A percentile compares a stretch with the other conserved stretches of the same genome.
phyloP scores from a whole-genome alignment of 495 filamentous ascomycete genomes.

The Talaromyces adpressus region DNA sequence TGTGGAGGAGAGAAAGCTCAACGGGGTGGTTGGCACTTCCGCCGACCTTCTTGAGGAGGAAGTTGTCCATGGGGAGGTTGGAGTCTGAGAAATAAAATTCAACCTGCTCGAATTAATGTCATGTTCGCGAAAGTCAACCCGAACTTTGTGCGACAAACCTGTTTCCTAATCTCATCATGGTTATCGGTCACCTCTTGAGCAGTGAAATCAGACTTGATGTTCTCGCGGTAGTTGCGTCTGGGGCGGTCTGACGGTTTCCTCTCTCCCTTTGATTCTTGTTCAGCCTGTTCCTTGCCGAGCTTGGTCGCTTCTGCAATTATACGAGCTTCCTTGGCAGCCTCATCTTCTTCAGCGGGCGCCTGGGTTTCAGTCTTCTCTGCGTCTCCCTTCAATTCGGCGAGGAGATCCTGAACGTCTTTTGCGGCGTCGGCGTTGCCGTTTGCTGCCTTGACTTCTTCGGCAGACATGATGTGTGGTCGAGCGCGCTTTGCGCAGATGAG shows the following conservation, averaged over 20 bases:
- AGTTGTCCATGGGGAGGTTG: constrained; percentile 83
- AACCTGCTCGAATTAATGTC: constrained; percentile 47
- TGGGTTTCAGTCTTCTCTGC: not conserved
- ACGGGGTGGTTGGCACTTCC: constrained; percentile 76
- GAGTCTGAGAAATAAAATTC: constrained; percentile 97
- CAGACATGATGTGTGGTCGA: constrained; percentile 24
- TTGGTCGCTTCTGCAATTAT: constrained; percentile 39
- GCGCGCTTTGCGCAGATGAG: constrained; percentile 1
- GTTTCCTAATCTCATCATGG: constrained; percentile 69
- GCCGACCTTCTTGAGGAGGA: constrained; percentile 67
- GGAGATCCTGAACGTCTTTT: constrained; percentile 41
- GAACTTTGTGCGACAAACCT: constrained; percentile 39
- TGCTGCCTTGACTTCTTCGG: constrained; percentile 32
- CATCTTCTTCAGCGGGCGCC: constrained; percentile 3
- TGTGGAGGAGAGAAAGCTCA: constrained; percentile 63
- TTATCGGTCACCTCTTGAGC: constrained; percentile 59
- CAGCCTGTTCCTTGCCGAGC: constrained; percentile 36
- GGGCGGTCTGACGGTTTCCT: constrained; percentile 11
- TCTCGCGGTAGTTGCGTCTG: constrained; percentile 24
- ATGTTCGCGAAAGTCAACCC: not conserved
- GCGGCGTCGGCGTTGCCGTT: constrained; percentile 33
- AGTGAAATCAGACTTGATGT: constrained; percentile 60
- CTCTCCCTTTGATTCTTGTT: constrained; percentile 24
- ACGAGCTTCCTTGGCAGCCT: constrained; percentile 30
- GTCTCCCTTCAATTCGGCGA: constrained; percentile 41